Base-by-base conservation (phyloP, 345 rosid species). In the Eucalyptus polybractea region DNA sequence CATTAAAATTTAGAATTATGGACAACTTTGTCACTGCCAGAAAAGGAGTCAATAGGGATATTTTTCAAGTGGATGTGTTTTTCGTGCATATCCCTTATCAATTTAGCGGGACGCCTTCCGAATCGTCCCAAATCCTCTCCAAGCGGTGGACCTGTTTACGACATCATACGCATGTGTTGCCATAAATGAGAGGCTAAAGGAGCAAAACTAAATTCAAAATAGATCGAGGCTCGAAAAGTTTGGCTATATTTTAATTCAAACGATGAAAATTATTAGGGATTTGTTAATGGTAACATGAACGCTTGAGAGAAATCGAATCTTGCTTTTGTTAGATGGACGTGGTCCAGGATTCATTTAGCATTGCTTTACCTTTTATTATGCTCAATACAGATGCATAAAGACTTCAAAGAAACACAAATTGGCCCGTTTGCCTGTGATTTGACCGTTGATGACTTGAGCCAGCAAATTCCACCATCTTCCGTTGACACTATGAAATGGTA, bases 401-500 rank as follows among this genome's bases (percentile, higher is more conserved):
- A 96, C 90, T 97, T 92, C 94, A 91, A 90, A 8, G 96, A 95
- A 91, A 89, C 91, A 19, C 93, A 90, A 27, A 92, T 97, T 50
- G 88, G 76, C 56, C 95, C 98, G 87, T 97, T 97, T 65, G 90
- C 93, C 58, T 97, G 96, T 91, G 98, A 97, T 93, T 93, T 97
- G 91, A 97, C 97, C 1, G 62, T 88, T 90, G 97, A 97, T 93
- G 95, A 91, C 93, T 95, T 96, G 88, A 94, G 92, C 94, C 89
- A 92, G 90, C 95, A 94, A 87, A 93, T 97, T 85, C 89, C 96
- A 91, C 94, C 99, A 65, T 90, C 97, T 80, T 96, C 99, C 89
- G 89, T 97, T 54, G 97, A 97, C 91, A 92, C 95, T 88, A 12
- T 31, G 44, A 97, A 89, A 96, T 96, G 99, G 97, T 96, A 97